These are phyloP conservation scores for Oleoguttula mirabilis DNA, from an alignment of 495 filamentous ascomycete species.

Conservation along the genomic window DNA sequence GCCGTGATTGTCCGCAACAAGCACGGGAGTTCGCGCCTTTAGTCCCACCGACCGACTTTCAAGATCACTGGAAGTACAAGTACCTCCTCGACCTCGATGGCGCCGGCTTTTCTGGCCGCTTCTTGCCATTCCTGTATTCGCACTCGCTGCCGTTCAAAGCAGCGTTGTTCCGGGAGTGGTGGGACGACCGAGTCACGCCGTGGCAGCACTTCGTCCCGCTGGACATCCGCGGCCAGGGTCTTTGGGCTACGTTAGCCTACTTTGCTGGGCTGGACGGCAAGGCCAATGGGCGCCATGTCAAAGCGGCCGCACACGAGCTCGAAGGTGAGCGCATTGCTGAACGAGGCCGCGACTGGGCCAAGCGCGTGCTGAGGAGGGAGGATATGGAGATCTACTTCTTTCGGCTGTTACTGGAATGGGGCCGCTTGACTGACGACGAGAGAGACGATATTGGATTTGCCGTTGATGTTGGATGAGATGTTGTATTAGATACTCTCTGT, in stretches of 20 bases:
- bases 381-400: slow-evolving; percentile 82
- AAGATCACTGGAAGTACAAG: slow-evolving; percentile 50
- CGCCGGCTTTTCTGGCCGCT: slow-evolving; percentile 53
- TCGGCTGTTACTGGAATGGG: slow-evolving; percentile 59
- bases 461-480: neutral
- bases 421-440: slow-evolving; percentile 30
- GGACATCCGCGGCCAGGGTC: slow-evolving; percentile 43
- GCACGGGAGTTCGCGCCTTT: slow-evolving; percentile 38
- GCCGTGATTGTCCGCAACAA: slow-evolving; percentile 37
- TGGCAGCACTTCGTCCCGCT: slow-evolving; percentile 73
- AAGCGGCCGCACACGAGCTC: slow-evolving; percentile 30
- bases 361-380: slow-evolving; percentile 54
- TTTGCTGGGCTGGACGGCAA: slow-evolving; percentile 24
- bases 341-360: slow-evolving; percentile 52
- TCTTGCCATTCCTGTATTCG: slow-evolving; percentile 51
- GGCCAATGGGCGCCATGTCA: slow-evolving; percentile 3
- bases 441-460: slow-evolving; percentile 22
- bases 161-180: slow-evolving; percentile 63
- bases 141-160: slow-evolving; percentile 51
- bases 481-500: neutral
- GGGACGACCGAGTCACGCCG: slow-evolving; percentile 52
- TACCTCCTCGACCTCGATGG: slow-evolving; percentile 59
- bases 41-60: slow-evolving; percentile 36
- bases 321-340: slow-evolving; percentile 54
- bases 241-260: slow-evolving; percentile 27